These are phyloP conservation scores for Euphrasia confusa DNA, from an alignment of 257 asterid genomes.

Conservation along the genomic window DNA sequence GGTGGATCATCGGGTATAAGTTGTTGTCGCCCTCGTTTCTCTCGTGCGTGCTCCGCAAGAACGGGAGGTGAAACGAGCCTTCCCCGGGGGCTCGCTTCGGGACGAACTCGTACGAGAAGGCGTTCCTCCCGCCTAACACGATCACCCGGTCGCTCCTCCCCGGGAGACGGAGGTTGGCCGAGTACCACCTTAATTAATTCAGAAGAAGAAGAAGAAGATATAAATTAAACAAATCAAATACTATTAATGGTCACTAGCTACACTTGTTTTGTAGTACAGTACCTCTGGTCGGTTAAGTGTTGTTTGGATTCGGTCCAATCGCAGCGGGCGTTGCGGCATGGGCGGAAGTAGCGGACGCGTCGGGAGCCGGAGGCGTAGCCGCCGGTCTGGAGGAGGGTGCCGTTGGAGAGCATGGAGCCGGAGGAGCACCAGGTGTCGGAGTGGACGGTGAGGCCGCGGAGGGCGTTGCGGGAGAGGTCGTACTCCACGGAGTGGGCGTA, in stretches of 20 bases:
- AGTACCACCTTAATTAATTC: slow-evolving; percentile 56
- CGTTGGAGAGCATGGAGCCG: slow-evolving; percentile 54
- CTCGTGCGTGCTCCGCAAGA: slow-evolving; percentile 38
- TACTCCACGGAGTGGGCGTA: slow-evolving; percentile 66
- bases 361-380: slow-evolving; percentile 43
- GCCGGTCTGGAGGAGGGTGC: slow-evolving; percentile 47
- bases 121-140: slow-evolving; percentile 46
- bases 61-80: slow-evolving; percentile 36
- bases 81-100: slow-evolving; percentile 29
- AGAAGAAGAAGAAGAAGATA: too few relatives aligned
- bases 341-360: slow-evolving; percentile 31
- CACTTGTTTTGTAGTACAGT: too few relatives aligned
- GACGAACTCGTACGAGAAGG: slow-evolving; percentile 48
- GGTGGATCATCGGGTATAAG: slow-evolving; percentile 63
- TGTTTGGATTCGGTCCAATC: slow-evolving; percentile 43
- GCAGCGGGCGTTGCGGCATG: slow-evolving; percentile 39
- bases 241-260: too few relatives aligned
- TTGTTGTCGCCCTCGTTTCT: slow-evolving; percentile 34
- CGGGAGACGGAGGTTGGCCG: slow-evolving; percentile 45
- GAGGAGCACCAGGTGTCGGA: slow-evolving; percentile 54
- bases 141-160: slow-evolving; percentile 43
- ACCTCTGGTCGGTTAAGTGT: slow-evolving; percentile 30
- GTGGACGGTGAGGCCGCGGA: slow-evolving; percentile 41
- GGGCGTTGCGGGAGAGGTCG: slow-evolving; percentile 29
- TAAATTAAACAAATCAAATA: too few relatives aligned